A percentile compares a stretch with the other conserved stretches of the same genome.
Conservation (phyloP, 345 rosid species). For the Arabis hirsuta region DNA sequence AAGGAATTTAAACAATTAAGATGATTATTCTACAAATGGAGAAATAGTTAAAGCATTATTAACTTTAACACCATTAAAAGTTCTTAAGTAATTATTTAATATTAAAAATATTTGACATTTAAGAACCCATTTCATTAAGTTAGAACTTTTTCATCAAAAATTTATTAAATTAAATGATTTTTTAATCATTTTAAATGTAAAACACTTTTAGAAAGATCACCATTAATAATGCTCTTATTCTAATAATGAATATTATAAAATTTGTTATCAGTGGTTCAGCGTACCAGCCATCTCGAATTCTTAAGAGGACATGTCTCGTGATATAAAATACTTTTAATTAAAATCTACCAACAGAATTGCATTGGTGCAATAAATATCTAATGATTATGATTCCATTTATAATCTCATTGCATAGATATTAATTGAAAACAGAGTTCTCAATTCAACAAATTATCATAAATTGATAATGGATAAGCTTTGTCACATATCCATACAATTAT, state of each 20-base stretch:
- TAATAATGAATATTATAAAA: not conserved
- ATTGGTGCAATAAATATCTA: constrained; percentile 29
- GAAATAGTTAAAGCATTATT: too few relatives aligned
- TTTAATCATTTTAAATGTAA: too few relatives aligned
- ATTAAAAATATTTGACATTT: too few relatives aligned
- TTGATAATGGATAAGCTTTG: constrained; percentile 13
- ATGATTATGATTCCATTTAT: constrained; percentile 32
- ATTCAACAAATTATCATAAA: not conserved
- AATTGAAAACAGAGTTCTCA: not conserved
- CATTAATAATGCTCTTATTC: too few relatives aligned
- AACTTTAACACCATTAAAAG: too few relatives aligned
- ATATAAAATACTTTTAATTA: not conserved
- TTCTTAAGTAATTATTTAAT: too few relatives aligned
- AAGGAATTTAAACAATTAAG: not conserved
- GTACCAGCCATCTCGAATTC: constrained; percentile 29
- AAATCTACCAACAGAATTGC: constrained; percentile 30
- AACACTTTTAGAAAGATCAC: too few relatives aligned
- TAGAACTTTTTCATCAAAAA: too few relatives aligned
- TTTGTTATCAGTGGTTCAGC: constrained; percentile 30
- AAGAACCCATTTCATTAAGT: too few relatives aligned
- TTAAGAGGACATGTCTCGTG: constrained; percentile 31
- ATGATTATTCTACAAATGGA: not conserved
- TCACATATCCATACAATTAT: not conserved
- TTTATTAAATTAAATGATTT: too few relatives aligned
- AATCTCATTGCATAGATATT: not conserved